Base-by-base conservation (phyloP, 257 asterid genomes). In the Oldenlandia corymbosa region DNA sequence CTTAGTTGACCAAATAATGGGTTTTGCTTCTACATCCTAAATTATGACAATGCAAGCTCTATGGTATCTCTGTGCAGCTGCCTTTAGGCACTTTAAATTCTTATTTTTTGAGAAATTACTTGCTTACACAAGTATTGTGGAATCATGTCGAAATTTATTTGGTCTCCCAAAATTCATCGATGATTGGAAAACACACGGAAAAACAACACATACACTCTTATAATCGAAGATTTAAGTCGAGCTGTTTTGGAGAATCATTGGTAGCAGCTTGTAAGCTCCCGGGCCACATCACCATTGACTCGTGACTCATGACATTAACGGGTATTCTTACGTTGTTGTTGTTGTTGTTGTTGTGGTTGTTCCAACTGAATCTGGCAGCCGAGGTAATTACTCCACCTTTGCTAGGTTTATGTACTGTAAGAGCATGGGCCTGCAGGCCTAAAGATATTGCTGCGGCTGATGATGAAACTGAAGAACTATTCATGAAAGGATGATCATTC, bases 181-280 rank as follows among this genome's bases (percentile, higher is more conserved):
- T n/a, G n/a, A n/a, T n/a, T n/a, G n/a, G n/a, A n/a, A n/a, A n/a
- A n/a, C 39, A 34, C 4, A 4, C 9, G 39, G 9, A 34, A 34
- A 9, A 34, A 34, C 6, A 34, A 34, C 39, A 34, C 39, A n/a
- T 61, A 16, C 53, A 43, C 30, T 10, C 31, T 70, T 24, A 70
- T 68, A 70, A 31, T 4, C 66, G 52, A 37, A 64, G 70, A 37
- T 39, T 70, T 45, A 64, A 64, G 32, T 70, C 70, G 21, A 70
- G 75, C 42, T 64, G 46, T 45, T 64, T 37, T 7, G 65, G 66
- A 55, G 32, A 53, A 47, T 57, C 20, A 8, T 50, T 46, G 21
- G 27, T 2, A 13, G 39, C 2, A 53, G 59, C 23, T 34, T 45
- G 65, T 9, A 37, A 70, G 53, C 75, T 64, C 26, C 75, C 61